Evolutionary conservation across 2,329 filamentous ascomycete species (phyloP).

Genomic region (Camptophora hylomeconis): DNA sequence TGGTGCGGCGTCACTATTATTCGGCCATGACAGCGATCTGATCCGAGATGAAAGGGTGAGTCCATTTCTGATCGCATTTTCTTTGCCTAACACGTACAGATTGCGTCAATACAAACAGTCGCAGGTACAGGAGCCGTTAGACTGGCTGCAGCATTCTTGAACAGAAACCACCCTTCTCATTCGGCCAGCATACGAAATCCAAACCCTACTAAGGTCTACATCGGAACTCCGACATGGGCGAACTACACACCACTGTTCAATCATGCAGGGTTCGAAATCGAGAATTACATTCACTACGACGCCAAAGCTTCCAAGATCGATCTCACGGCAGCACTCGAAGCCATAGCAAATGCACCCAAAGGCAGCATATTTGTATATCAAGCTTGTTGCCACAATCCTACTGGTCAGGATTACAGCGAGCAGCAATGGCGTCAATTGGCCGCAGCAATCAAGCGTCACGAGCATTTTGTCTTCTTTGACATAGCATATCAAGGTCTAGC

Average conservation of each 20-base stretch:
- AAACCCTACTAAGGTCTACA: slow-evolving; percentile 53
- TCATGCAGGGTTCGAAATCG: slow-evolving; percentile 63
- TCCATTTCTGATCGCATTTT: not conserved
- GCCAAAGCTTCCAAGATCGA: slow-evolving; percentile 36
- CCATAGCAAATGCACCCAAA: slow-evolving; percentile 71
- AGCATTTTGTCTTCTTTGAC: slow-evolving; percentile 95
- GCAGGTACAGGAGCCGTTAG: slow-evolving; percentile 92
- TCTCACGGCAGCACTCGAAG: slow-evolving; percentile 52
- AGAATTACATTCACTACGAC: slow-evolving; percentile 85
- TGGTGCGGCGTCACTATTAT: slow-evolving; percentile 76
- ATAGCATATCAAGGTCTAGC: slow-evolving; percentile 94
- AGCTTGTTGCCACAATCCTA: slow-evolving; percentile 94
- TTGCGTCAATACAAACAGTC: slow-evolving; percentile 60
- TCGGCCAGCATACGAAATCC: not conserved
- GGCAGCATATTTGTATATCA: slow-evolving; percentile 78
- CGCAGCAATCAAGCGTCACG: slow-evolving; percentile 60
- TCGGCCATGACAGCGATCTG: slow-evolving; percentile 60
- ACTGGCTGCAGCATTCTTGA: slow-evolving; percentile 76
- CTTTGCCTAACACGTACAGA: not conserved
- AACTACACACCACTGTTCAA: slow-evolving; percentile 96
- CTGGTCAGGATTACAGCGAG: slow-evolving; percentile 79
- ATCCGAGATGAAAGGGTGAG: slow-evolving; percentile 50
- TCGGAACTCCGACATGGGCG: slow-evolving; percentile 91
- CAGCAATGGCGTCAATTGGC: slow-evolving; percentile 90
- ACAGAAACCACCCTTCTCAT: slow-evolving; percentile 33